A percentile compares a stretch with the other conserved stretches of the same genome.
Evolutionary conservation across 1,284 basidiomycete genomes (phyloP).

Genomic region (Sporisorium sorghi): DNA sequence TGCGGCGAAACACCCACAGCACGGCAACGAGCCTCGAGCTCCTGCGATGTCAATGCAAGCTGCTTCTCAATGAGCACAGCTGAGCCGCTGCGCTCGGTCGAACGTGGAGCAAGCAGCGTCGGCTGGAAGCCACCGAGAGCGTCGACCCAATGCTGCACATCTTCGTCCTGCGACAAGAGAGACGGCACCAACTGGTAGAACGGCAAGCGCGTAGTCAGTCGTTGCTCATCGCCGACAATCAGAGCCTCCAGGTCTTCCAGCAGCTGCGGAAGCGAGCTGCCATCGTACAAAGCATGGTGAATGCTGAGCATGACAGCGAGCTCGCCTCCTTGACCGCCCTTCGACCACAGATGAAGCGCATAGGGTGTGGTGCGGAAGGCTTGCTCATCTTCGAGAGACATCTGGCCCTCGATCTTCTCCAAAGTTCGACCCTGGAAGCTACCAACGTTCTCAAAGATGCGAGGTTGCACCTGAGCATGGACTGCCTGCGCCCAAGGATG

Average conservation of each 20-base stretch:
- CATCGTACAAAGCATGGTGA: slow-evolving; percentile 62
- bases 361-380: slow-evolving; percentile 47
- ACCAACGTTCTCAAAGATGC: slow-evolving; percentile 26
- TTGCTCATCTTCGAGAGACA: slow-evolving; percentile 52
- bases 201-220: slow-evolving; percentile 17
- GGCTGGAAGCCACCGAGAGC: slow-evolving; percentile 39
- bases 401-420: slow-evolving; percentile 24
- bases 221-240: slow-evolving; percentile 1
- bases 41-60: slow-evolving; percentile 19
- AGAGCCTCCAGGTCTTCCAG: slow-evolving; percentile 43
- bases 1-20: slow-evolving; percentile 51
- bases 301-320: slow-evolving; percentile 35
- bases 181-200: slow-evolving; percentile 51
- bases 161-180: slow-evolving; percentile 44
- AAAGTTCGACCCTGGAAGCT: slow-evolving; percentile 8
- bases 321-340: background rate
- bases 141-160: slow-evolving; percentile 50
- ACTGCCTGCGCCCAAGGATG: slow-evolving; percentile 59
- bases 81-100: background rate
- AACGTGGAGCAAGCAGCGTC: slow-evolving; percentile 11
- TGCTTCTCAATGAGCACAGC: slow-evolving; percentile 20
- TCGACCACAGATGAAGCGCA: slow-evolving; percentile 46
- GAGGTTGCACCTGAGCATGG: slow-evolving; percentile 16
- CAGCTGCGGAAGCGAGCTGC: slow-evolving; percentile 52
- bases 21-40: slow-evolving; percentile 32